Base-by-base conservation (phyloP, 257 asterid genomes). In the Verbena officinalis region DNA sequence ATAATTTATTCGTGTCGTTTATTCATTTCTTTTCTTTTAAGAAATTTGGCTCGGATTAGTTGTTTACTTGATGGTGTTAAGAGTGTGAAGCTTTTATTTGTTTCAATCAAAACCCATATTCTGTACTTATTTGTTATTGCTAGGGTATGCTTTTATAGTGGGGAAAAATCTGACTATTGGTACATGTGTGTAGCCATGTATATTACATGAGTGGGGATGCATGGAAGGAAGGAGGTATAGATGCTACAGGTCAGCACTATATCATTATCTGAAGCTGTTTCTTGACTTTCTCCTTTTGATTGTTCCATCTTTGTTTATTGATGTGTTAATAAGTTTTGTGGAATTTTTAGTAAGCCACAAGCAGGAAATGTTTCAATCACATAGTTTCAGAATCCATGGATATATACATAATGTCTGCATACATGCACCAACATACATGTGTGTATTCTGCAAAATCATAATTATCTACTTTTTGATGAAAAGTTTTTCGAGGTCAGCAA, bases 181-280 rank as follows among this genome's bases (percentile, higher is more conserved):
- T 59, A 45, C 74, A 39, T 77, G 62, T 62, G 68, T 84, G 86
- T 77, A 94, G 99, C 81, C 99, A 94, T 79, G 97, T 94, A 36
- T 91, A 88, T 85, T 94, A 94, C 84, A 94, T 94, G 98, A 94
- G 99, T 74, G 99, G 99, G 59, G 99, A 94, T 83, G 98, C 98
- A 22, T 94, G 99, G 99, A 94, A 94, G 82, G 98, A 91, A 80
- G 99, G 99, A 75, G 99, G 99, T 42, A 94, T 94, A 59, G 99
- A 94, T 83, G 98, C 97, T 62, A 94, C 99, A 51, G 99, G 99
- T 91, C 50, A 80, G 89, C 75, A 63, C 73, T 64, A 42, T 72
- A 74, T 55, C 69, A 36, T 23, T 53, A 22, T 7, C 12, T 30
- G 15, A 15, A 36, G 21, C 11, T 20, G 23, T 15, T 17, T 49